Evolutionary conservation across 306 rosid genomes (phyloP).

Genomic region (Inga laurina): DNA sequence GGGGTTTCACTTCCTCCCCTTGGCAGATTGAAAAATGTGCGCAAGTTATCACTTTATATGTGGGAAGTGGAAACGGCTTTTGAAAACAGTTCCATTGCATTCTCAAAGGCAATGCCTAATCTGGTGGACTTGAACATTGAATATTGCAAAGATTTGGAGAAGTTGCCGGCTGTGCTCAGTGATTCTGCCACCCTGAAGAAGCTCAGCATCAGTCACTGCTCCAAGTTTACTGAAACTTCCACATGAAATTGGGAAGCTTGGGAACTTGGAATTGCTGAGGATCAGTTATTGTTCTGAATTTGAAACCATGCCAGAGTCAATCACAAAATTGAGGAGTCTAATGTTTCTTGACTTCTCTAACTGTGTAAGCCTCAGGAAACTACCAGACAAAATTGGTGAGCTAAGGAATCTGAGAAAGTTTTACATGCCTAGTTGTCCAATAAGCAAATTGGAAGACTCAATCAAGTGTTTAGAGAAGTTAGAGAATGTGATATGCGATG

Average conservation of each 20-base stretch:
- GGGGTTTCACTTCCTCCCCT: conserved; percentile 32
- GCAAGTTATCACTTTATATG: conserved; percentile 45
- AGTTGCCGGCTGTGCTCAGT: not conserved
- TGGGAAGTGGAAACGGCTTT: conserved; percentile 42
- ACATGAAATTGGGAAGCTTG: conserved; percentile 2
- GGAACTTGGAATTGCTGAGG: not conserved
- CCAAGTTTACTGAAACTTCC: not conserved
- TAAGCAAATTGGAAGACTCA: not conserved
- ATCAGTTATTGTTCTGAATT: not conserved
- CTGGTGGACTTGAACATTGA: not conserved
- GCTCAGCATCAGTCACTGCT: conserved; percentile 10
- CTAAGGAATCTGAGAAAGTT: not conserved
- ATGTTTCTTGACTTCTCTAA: not conserved
- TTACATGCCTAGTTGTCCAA: not conserved
- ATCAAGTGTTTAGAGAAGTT: not conserved
- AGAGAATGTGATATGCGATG: not conserved
- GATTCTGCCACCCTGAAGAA: not conserved
- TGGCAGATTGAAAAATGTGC: conserved; percentile 17
- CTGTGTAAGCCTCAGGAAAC: not conserved
- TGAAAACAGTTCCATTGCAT: not conserved
- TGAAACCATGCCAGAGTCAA: not conserved
- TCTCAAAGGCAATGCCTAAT: not conserved
- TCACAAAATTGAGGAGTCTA: not conserved
- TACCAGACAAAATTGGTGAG: not conserved
- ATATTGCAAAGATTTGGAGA: not conserved